Percentiles rank a stretch among this genome's conserved stretches.
These are phyloP conservation scores for Clavispora santaluciae DNA, from an alignment of 805 yeast species.

Conservation along the genomic window DNA sequence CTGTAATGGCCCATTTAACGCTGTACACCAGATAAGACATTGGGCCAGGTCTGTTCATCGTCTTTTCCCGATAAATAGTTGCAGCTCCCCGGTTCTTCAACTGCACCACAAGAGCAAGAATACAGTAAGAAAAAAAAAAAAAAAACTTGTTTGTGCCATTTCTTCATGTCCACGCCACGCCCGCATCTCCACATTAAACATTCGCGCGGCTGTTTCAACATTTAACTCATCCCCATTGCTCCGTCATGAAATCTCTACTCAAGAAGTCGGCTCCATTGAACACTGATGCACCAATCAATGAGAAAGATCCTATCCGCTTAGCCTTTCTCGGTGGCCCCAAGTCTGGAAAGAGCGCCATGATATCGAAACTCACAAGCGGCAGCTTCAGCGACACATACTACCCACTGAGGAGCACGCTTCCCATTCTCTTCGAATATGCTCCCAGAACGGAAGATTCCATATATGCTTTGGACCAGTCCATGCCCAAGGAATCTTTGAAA, in stretches of 20 bases:
- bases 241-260: conserved; percentile 1
- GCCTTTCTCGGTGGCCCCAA: conserved; percentile 58
- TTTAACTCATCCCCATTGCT: not conserved
- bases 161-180: too few relatives aligned
- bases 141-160: too few relatives aligned
- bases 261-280: not conserved
- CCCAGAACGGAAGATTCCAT: conserved; percentile 28
- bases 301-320: conserved; percentile 44
- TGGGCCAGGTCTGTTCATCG: too few relatives aligned
- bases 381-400: conserved; percentile 64
- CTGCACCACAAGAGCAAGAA: too few relatives aligned
- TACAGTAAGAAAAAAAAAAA: too few relatives aligned
- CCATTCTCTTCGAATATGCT: conserved; percentile 51
- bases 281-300: conserved; percentile 13
- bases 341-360: conserved; percentile 58
- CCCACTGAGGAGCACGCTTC: conserved; percentile 62
- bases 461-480: conserved; percentile 21
- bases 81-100: too few relatives aligned
- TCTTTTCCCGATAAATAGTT: too few relatives aligned
- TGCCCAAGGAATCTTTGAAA: conserved; percentile 11
- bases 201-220: not conserved
- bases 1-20: too few relatives aligned
- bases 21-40: too few relatives aligned
- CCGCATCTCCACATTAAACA: too few relatives aligned
- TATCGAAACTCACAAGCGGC: conserved; percentile 44